Base-by-base conservation (phyloP, 805 yeast species). In the Komagataella mondaviorum region DNA sequence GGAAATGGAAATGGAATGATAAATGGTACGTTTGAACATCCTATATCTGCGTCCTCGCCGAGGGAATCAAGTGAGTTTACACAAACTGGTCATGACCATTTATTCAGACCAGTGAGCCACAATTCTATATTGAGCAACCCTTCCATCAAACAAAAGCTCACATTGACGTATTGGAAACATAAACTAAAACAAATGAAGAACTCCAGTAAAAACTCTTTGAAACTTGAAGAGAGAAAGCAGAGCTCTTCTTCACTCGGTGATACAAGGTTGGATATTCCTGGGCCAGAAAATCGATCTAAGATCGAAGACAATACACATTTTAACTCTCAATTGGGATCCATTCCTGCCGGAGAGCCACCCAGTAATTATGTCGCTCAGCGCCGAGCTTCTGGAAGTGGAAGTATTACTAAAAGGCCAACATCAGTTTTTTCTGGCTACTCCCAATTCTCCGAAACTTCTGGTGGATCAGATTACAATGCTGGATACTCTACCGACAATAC, bases 341-440 rank as follows among this genome's bases (percentile, higher is more conserved):
- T 12, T 17, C 23, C 52, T 30, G 20, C 22, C 14, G 43, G 22
- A 17, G 14, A 44, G 44, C n/a, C 45, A 22, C 2, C 18, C 23
- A 23, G 22, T n/a, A 16, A 14, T 8, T 30, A 30, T 30, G 14
- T 14, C 5, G 14, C 6, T 10, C 39, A 30, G 14, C 39, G 39
- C 39, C 10, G 39, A 30, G 39, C 39, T 14, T 30, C 39, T 4
- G 39, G 39, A 5, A 30, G 39, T 30, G 39, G n/a, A 30, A 30
- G 39, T 14, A 30, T 30, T 10, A 7, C n/a, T 52, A 55, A 67
- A 24, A 63, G 83, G 49, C 82, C 83, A 3, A 68, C 70, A 0
- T 79, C 85, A 1, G 69, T 72, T 45, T 60, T 78, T 1, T 79
- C 84, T 0, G 73, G 77, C 20, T 71, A 71, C 51, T 76, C 81